Evolutionary conservation across 306 rosid species (phyloP), one percentile per base, ranked within the genome.

Genomic region (Cucurbita argyrosperma): DNA sequence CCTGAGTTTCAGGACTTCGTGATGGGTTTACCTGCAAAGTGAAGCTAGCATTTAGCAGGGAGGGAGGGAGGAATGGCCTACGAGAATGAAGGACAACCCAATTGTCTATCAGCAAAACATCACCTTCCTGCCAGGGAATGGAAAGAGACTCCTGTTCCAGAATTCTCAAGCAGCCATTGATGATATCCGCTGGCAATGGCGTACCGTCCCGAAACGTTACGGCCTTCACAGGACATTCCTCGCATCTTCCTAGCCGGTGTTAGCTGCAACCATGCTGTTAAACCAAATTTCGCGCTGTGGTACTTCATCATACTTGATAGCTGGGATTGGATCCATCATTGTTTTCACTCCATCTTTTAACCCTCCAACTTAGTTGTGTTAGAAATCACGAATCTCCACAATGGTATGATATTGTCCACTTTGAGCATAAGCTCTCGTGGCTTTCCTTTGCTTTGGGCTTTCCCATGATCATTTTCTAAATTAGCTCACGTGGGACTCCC

Each of bases 221-320:
- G 0, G 97, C 98, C 85, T 94, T 94, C 6, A 77, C 83, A 6
- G 96, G 92, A 73, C 88, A 50, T 85, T 87, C 77, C 86, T 56
- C 0, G 82, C 82, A 52, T 85, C 87, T 78, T 85, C 39, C 88
- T 87, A 87, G 2, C 85, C 84, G 5, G 84, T 89, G 63, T 90
- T 89, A 18, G 98, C 97, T 13, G 94, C 96, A 45, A 86, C 96
- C 97, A 93, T 90, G 84, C 94, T 90, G 30, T 93, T 93, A 77
- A 93, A 87, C 98, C 96, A 94, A 47, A 86, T 85, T 89, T 90
- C 89, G 38, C 88, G 85, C 70, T 74, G 73, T 40, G 92, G 88
- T 37, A 35, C 78, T 78, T 84, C 72, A 63, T 88, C 94, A 12
- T 74, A 76, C 70, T 89, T 94, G 56, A 87, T 57, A 8, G 90